Evolutionary conservation across 2,329 filamentous ascomycete species (phyloP).

Genomic region (Chaetoscypha palmicola): DNA sequence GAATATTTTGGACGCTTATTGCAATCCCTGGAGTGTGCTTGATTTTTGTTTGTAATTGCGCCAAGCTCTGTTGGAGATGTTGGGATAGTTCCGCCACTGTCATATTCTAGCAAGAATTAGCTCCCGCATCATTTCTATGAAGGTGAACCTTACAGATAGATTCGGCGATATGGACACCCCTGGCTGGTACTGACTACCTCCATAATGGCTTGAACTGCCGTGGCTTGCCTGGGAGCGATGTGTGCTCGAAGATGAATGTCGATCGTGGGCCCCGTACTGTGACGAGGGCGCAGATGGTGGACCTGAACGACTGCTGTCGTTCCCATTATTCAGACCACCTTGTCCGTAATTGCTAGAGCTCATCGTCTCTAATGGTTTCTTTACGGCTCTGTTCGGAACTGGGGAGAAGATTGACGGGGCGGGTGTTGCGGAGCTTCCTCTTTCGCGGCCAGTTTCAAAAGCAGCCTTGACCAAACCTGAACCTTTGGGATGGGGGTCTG

Average conservation of each 20-base stretch:
- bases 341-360: neutral
- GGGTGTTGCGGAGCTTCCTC: constrained; percentile 8
- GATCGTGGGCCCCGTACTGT: neutral
- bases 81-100: neutral
- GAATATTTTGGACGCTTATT: constrained; percentile 1
- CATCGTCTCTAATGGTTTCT: constrained; percentile 10
- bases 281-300: neutral
- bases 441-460: constrained; percentile 2
- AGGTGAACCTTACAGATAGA: neutral
- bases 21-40: constrained; percentile 1
- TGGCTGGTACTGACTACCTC: neutral
- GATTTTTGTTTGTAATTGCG: constrained; percentile 2
- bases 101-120: neutral
- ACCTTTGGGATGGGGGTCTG: neutral
- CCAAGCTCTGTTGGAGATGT: neutral
- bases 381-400: constrained; percentile 5
- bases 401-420: constrained; percentile 8
- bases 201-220: neutral
- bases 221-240: neutral
- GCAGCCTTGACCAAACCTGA: constrained; percentile 7
- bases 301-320: neutral
- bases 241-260: neutral
- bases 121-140: neutral
- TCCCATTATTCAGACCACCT: neutral
- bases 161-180: neutral